phyloP scores from a whole-genome alignment of 768 basidiomycete genomes.

The Thelephora aurantiotincta region DNA sequence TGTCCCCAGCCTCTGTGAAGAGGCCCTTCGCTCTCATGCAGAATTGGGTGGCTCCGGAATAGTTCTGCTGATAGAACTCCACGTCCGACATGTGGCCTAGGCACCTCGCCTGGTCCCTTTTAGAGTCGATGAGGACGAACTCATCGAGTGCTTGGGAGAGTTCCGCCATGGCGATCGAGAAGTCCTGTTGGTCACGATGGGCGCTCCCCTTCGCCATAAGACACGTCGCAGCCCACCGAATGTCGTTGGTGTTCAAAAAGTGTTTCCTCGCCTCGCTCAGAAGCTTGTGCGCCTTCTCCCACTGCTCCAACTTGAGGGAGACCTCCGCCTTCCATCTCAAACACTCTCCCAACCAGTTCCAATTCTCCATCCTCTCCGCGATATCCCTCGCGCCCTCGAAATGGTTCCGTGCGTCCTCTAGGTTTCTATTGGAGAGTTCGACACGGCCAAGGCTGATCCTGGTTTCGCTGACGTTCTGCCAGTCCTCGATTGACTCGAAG shows the following conservation, averaged over 20 bases:
- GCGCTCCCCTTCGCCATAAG: background rate
- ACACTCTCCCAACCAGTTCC: background rate
- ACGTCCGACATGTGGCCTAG: background rate
- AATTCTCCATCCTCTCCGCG: background rate
- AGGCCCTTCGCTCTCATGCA: background rate
- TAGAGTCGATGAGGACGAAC: background rate
- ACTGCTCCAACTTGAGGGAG: background rate
- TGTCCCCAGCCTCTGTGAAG: background rate
- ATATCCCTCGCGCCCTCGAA: background rate
- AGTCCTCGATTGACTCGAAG: background rate
- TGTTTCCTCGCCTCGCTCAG: background rate
- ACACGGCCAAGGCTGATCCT: background rate
- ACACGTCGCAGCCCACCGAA: background rate
- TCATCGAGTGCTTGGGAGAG: background rate
- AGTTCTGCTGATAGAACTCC: background rate
- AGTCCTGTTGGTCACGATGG: background rate
- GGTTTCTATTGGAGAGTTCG: background rate
- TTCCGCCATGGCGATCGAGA: background rate
- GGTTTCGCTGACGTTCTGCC: background rate
- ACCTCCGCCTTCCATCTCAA: background rate
- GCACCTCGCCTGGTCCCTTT: background rate
- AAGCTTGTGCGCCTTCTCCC: background rate
- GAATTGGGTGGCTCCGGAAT: background rate
- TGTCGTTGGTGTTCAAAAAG: background rate
- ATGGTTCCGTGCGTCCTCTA: background rate